Evolutionary conservation across 1,284 basidiomycete genomes (phyloP), one percentile per base, ranked within the genome.

Genomic region (Cystobasidium sp.): DNA sequence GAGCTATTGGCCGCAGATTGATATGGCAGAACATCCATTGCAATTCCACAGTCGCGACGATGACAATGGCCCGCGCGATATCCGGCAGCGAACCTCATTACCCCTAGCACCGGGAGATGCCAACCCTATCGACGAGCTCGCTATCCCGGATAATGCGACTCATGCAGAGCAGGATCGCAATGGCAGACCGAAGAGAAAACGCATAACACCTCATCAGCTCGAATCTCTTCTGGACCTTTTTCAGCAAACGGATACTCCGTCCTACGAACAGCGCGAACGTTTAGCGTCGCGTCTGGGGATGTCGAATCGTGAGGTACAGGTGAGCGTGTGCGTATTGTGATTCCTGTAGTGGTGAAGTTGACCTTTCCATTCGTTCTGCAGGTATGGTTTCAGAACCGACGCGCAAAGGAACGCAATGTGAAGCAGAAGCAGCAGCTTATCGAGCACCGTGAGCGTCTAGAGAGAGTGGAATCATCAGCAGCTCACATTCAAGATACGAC

Each of bases 301-400:
- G 80, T 76, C 79, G n/a, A 80, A 80, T 53, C 77, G 80, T 0
- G 80, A 81, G 58, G 79, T 80, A 0, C 80, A 79, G 62, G 78
- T 77, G 18, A 43, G 43, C 52, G 16, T 58, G 39, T 14, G 18
- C 41, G n/a, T 39, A 14, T 10, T 47, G 7, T 20, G n/a, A 47
- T 56, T 9, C 9, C 22, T 10, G 9, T 22, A 16, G 51, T 18
- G 12, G 46, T 58, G 6, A 62, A 12, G 9, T 24, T 62, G 22
- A 6, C 49, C 22, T 43, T 31, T 10, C 10, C 4, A 18, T 47
- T 52, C 22, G 55, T 37, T 49, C 6, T 44, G 14, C 51, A 80
- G 78, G 78, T 80, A 43, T 80, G 80, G 80, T 80, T 80, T 51
- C 80, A 81, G 69, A 81, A 81, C 52, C 75, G 80, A 2, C 68